phyloP scores from a whole-genome alignment of 345 rosid species.

The Stellera chamaejasme region DNA sequence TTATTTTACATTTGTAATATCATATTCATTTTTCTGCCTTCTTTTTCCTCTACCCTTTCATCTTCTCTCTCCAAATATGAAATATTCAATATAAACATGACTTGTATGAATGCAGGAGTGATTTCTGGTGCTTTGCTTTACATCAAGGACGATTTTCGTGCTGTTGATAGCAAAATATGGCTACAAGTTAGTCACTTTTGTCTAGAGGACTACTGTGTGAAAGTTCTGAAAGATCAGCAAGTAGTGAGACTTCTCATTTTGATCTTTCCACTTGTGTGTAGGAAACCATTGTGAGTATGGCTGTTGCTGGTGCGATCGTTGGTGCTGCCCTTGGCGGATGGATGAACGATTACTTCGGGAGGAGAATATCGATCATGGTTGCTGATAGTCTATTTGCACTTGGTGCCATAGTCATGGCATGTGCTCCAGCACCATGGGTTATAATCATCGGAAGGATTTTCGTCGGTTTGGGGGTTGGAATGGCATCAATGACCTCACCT shows the following conservation, averaged over 20 bases:
- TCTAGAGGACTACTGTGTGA: not conserved
- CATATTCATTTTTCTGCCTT: not conserved
- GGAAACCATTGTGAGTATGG: constrained; percentile 78
- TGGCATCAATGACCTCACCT: constrained; percentile 93
- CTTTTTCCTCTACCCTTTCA: not conserved
- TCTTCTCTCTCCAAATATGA: too few species aligned
- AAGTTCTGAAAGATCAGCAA: too few species aligned
- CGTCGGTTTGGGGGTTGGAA: constrained; percentile 85
- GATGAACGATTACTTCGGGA: constrained; percentile 57
- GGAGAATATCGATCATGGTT: constrained; percentile 42
- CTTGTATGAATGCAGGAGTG: constrained; percentile 32
- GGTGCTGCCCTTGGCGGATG: constrained; percentile 83
- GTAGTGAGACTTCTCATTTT: not conserved
- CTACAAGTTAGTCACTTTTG: constrained; percentile 36
- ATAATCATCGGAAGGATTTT: constrained; percentile 62
- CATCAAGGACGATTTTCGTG: constrained; percentile 56
- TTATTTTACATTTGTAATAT: not conserved
- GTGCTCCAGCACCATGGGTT: constrained; percentile 55
- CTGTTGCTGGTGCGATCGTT: constrained; percentile 71
- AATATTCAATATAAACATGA: too few species aligned
- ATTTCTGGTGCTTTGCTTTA: constrained; percentile 85
- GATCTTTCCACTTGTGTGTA: not conserved
- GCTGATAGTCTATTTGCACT: constrained; percentile 55
- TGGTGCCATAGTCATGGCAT: constrained; percentile 66
- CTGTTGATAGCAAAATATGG: constrained; percentile 54